phyloP scores from a whole-genome alignment of 1,139 yeast genomes.

The Geotrichum cucujoidarum region DNA sequence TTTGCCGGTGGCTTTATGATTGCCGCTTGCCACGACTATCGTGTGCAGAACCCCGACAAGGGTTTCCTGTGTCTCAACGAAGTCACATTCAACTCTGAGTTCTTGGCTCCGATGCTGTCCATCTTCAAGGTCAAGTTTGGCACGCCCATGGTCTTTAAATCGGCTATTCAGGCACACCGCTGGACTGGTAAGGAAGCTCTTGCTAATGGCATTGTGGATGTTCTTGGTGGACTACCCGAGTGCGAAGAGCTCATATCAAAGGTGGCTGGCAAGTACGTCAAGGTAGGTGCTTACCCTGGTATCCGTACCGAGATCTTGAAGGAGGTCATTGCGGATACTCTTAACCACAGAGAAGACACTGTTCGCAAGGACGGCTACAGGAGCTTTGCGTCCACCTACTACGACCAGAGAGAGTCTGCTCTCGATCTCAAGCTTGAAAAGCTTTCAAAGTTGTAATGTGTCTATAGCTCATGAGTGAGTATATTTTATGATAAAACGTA shows the following conservation, averaged over 20 bases:
- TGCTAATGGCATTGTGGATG: conserved; percentile 32
- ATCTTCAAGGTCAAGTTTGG: conserved; percentile 35
- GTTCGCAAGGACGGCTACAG: background rate
- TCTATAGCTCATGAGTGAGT: too few species aligned
- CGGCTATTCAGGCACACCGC: conserved; percentile 35
- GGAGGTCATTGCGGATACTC: conserved; percentile 30
- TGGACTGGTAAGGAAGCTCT: conserved; percentile 36
- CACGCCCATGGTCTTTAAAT: conserved; percentile 29
- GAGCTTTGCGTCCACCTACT: conserved; percentile 20
- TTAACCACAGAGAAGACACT: conserved; percentile 16
- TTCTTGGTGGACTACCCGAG: conserved; percentile 33
- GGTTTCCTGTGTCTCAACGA: conserved; percentile 41
- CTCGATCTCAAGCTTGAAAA: conserved; percentile 15
- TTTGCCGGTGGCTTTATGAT: conserved; percentile 41
- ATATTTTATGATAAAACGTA: too few species aligned
- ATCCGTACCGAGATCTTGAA: conserved; percentile 33
- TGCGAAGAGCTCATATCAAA: conserved; percentile 31
- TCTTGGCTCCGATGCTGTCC: conserved; percentile 36
- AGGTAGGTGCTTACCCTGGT: conserved; percentile 32
- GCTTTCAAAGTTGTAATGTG: conserved; percentile 21
- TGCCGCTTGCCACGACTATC: conserved; percentile 38
- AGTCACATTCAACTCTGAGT: conserved; percentile 38
- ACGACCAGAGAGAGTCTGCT: conserved; percentile 17
- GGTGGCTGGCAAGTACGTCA: conserved; percentile 23
- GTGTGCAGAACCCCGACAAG: conserved; percentile 38